Evolutionary conservation across 192 early-diverging fungal species (phyloP).

Genomic region (Coemansia aciculifera): DNA sequence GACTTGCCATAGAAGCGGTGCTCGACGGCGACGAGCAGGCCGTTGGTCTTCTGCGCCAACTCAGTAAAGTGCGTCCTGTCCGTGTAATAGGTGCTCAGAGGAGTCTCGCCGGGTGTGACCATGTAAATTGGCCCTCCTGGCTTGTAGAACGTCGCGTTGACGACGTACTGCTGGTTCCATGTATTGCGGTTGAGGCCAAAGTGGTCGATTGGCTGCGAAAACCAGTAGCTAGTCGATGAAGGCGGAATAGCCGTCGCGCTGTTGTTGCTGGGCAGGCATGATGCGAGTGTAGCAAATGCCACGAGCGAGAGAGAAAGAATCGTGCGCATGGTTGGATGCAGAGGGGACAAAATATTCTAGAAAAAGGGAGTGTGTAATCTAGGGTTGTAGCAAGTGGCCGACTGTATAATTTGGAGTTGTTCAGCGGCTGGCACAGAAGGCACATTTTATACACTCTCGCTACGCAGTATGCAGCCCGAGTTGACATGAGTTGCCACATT

Average conservation of each 20-base stretch:
- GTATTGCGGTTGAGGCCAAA: constrained; percentile 25
- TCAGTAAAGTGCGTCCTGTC: constrained; percentile 29
- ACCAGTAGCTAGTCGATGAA: constrained; percentile 30
- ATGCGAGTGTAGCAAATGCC: constrained; percentile 11
- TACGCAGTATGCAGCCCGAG: background rate
- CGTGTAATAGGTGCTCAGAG: constrained; percentile 15
- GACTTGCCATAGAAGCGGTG: constrained; percentile 65
- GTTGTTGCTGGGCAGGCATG: constrained; percentile 5
- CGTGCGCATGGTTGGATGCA: constrained; percentile 6
- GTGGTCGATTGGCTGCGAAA: constrained; percentile 40
- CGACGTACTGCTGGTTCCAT: constrained; percentile 32
- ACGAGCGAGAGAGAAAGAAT: constrained; percentile 2
- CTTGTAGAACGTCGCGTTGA: constrained; percentile 46
- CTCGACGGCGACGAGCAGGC: constrained; percentile 59
- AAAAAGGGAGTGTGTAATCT: background rate
- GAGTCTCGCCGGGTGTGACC: constrained; percentile 31
- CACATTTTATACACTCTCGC: background rate
- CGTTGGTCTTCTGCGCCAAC: constrained; percentile 58
- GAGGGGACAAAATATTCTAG: background rate
- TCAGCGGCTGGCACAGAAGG: background rate
- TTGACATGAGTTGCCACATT: background rate
- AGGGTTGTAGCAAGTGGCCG: background rate
- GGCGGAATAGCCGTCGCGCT: constrained; percentile 11
- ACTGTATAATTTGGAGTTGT: background rate
- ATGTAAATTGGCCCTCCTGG: constrained; percentile 39